Percentiles rank a stretch among this genome's conserved stretches.
These are phyloP conservation scores for Pseudomonodictys pantanalensis DNA, from an alignment of 495 filamentous ascomycete species.

Conservation along the genomic window DNA sequence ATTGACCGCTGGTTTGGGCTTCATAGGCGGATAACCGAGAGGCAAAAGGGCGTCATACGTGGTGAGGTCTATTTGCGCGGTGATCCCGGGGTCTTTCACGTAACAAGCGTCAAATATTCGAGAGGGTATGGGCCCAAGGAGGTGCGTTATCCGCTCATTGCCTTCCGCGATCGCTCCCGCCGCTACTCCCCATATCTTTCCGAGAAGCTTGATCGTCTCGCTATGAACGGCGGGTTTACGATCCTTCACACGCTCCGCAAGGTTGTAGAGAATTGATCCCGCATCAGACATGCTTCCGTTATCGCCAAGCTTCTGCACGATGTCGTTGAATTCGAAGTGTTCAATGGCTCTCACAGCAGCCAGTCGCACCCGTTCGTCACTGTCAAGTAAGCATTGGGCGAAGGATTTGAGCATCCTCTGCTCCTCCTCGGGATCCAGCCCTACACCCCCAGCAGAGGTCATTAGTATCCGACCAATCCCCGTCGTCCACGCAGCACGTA, in stretches of 20 bases:
- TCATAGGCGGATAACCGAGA: slow-evolving; percentile 76
- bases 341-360: slow-evolving; percentile 80
- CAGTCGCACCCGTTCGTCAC: slow-evolving; percentile 85
- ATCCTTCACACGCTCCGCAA: slow-evolving; percentile 88
- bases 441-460: slow-evolving; percentile 83
- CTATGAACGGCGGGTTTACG: slow-evolving; percentile 74
- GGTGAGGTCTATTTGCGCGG: slow-evolving; percentile 78
- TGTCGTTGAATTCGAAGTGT: slow-evolving; percentile 69
- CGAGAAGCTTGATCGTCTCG: slow-evolving; percentile 80
- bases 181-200: slow-evolving; percentile 86
- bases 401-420: slow-evolving; percentile 66
- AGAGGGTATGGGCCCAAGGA: slow-evolving; percentile 75
- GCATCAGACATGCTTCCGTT: slow-evolving; percentile 66
- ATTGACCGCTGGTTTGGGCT: slow-evolving; percentile 56
- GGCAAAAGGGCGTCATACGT: slow-evolving; percentile 83
- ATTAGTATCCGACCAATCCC: slow-evolving; percentile 75
- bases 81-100: slow-evolving; percentile 84
- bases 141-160: slow-evolving; percentile 67
- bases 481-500: slow-evolving; percentile 81
- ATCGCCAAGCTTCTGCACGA: slow-evolving; percentile 75
- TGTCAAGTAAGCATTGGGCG: slow-evolving; percentile 76
- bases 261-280: slow-evolving; percentile 68
- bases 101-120: slow-evolving; percentile 87
- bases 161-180: slow-evolving; percentile 80
- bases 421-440: slow-evolving; percentile 75